phyloP scores from a whole-genome alignment of 192 early-diverging fungal species.

The Umbelopsis ramanniana region DNA sequence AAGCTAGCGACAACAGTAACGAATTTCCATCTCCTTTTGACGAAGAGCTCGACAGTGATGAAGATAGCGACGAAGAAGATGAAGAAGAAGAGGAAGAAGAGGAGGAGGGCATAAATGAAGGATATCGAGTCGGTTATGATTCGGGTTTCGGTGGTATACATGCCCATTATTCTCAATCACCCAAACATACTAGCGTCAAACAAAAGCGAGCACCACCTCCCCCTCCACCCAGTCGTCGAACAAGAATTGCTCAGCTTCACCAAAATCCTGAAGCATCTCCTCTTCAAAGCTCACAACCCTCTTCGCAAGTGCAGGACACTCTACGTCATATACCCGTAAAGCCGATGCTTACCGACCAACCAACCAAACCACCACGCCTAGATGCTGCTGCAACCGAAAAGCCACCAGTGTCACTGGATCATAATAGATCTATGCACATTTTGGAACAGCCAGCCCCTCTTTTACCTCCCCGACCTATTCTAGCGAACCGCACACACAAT shows the following conservation, averaged over 20 bases:
- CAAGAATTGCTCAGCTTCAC: conserved; percentile 8
- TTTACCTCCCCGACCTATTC: conserved; percentile 2
- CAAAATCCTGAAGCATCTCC: not conserved
- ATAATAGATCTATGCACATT: not conserved
- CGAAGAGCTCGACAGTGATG: conserved; percentile 13
- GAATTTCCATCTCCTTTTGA: not conserved
- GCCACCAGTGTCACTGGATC: not conserved
- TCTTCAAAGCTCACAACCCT: not conserved
- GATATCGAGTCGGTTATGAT: not conserved
- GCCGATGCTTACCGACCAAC: not conserved
- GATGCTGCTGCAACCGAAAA: not conserved
- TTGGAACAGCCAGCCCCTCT: conserved; percentile 2
- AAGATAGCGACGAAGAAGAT: conserved; percentile 21
- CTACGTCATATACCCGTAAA: conserved; percentile 17
- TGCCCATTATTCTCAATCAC: conserved; percentile 22
- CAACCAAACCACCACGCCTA: conserved; percentile 1
- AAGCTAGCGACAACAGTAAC: not conserved
- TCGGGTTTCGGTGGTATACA: conserved; percentile 10
- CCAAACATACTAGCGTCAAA: conserved; percentile 23
- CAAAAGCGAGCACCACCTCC: conserved; percentile 17
- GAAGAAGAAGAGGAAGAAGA: not conserved
- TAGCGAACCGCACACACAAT: not conserved
- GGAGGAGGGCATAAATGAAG: not conserved
- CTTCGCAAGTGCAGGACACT: not conserved
- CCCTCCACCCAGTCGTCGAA: not conserved